phyloP scores from a whole-genome alignment of 495 filamentous ascomycete genomes.

The Aspergillus incahuasiensis region DNA sequence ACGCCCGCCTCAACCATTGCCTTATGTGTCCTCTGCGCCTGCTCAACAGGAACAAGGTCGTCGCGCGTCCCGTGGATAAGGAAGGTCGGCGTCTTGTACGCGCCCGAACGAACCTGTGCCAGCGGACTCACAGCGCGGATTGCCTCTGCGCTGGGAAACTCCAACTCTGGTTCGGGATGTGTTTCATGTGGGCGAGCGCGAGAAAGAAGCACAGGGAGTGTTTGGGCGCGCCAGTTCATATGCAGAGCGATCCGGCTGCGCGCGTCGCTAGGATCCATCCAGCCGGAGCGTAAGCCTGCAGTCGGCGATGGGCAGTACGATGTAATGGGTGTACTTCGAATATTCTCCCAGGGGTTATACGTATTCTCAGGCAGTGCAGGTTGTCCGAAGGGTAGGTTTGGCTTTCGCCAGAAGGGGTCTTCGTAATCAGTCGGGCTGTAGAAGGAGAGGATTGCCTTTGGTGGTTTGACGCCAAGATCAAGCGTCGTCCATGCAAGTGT shows the following conservation, averaged over 20 bases:
- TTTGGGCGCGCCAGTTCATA: constrained; percentile 44
- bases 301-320: neutral
- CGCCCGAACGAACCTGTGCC: constrained; percentile 33
- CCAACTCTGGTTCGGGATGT: neutral
- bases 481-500: constrained; percentile 9
- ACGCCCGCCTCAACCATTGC: constrained; percentile 26
- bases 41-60: constrained; percentile 46
- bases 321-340: constrained; percentile 29
- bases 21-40: constrained; percentile 27
- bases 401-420: constrained; percentile 19
- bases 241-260: constrained; percentile 36
- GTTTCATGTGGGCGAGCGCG: neutral
- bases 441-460: constrained; percentile 47
- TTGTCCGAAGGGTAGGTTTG: constrained; percentile 13
- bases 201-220: constrained; percentile 34
- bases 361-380: neutral
- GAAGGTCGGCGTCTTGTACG: constrained; percentile 42
- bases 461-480: constrained; percentile 21
- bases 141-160: no score
- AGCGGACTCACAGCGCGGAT: constrained; percentile 30
- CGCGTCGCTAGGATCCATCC: constrained; percentile 30
- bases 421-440: constrained; percentile 49
- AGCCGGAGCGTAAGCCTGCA: constrained; percentile 14
- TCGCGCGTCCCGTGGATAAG: constrained; percentile 43
- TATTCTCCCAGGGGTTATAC: constrained; percentile 1